Percentiles rank a stretch among this genome's conserved stretches.
Evolutionary conservation across 2,329 filamentous ascomycete genomes (phyloP).

Genomic region (Colletotrichum sp.): DNA sequence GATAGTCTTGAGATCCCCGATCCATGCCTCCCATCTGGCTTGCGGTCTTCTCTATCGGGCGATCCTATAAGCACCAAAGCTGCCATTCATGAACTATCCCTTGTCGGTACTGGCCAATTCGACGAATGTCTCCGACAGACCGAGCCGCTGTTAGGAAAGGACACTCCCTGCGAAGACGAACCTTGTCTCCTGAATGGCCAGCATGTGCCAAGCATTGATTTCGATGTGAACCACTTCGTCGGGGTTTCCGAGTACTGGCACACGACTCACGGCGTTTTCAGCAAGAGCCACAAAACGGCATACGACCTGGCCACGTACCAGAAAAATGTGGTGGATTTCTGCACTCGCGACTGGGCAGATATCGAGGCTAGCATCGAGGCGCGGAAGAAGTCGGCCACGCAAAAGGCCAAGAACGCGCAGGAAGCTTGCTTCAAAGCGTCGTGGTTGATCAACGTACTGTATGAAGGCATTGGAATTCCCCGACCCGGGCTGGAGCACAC

Average conservation of each 20-base stretch:
- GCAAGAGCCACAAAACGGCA: constrained; percentile 70
- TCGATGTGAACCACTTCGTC: constrained; percentile 96
- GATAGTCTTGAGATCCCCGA: constrained; percentile 77
- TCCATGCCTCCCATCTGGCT: constrained; percentile 83
- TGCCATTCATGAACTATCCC: constrained; percentile 46
- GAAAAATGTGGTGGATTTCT: constrained; percentile 82
- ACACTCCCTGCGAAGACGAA: constrained; percentile 79
- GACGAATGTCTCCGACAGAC: constrained; percentile 83
- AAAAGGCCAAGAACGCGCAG: constrained; percentile 78
- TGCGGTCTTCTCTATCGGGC: constrained; percentile 78
- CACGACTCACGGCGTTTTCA: constrained; percentile 93
- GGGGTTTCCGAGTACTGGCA: constrained; percentile 99
- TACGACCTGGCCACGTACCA: constrained; percentile 95
- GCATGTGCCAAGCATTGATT: constrained; percentile 94
- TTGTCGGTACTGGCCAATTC: constrained; percentile 88
- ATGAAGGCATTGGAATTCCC: constrained; percentile 94
- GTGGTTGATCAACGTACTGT: constrained; percentile 96
- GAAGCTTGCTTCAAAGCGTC: constrained; percentile 98
- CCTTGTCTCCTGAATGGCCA: constrained; percentile 91
- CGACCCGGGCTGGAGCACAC: constrained; percentile 78
- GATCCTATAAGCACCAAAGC: constrained; percentile 47
- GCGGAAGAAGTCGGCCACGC: constrained; percentile 76
- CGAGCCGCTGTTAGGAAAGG: constrained; percentile 87
- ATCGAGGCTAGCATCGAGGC: constrained; percentile 71
- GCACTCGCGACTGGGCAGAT: constrained; percentile 78